Evolutionary conservation across 2,329 filamentous ascomycete species (phyloP), one percentile per base, ranked within the genome.

Genomic region (Magnaporthiopsis incrustans): DNA sequence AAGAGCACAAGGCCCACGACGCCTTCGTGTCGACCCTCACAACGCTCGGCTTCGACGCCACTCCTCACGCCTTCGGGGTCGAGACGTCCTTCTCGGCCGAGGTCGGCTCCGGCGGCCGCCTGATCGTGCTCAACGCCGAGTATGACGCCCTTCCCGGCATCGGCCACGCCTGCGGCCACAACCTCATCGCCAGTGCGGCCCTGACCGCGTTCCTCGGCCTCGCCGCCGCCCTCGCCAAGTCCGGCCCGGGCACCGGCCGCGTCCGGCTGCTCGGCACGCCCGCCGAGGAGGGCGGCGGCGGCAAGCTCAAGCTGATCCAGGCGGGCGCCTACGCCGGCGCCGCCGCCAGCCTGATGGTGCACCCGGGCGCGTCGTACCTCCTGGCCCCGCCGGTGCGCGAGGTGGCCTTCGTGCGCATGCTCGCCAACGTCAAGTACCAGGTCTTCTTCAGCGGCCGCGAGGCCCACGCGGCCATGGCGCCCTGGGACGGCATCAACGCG

Each of bases 1-100:
- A 83, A 62, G 83, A 85, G 68, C 71, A 77, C 67, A 74, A 74
- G 26, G 82, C 83, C 4, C 81, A 84, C 66, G 77, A 82, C 57
- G 75, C 73, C 6, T 77, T 85, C 62, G 77, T 76, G 22, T 67
- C 71, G 7, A 76, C 80, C 44, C 72, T 85, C 0, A 73, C 78
- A 57, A 64, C 69, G 3, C 75, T 77, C 2, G 82, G 79, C 0
- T 81, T 79, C 67, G 63, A 67, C 0, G 81, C 84, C 7, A 79
- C 72, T 2, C 76, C 76, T 1, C 77, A 82, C 62, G 78, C 81
- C 0, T 84, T 83, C 68, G 82, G 79, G 1, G 67, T 85, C 0
- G 72, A 76, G 26, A 85, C 83, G 0, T 75, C 80, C 0, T 85
- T 85, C 65, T 76, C 79, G 65, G 80, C 65, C 59, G 63, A 66